Evolutionary conservation across 2,329 filamentous ascomycete genomes (phyloP).

Genomic region (Didymella exigua): DNA sequence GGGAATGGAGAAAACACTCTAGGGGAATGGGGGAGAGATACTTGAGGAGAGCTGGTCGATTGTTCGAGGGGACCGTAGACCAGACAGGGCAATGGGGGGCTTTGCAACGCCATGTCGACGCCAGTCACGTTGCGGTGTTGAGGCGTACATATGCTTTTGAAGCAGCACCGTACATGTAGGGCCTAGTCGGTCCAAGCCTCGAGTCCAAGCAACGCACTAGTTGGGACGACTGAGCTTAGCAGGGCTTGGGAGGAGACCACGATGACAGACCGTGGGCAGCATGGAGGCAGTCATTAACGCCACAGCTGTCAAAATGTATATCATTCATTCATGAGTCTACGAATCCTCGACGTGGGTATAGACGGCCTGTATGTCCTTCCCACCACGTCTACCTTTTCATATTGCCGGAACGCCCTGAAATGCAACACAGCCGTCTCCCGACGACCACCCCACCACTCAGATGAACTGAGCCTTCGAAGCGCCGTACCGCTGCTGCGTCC

Average conservation of each 20-base stretch:
- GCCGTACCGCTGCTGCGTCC: conserved; percentile 25
- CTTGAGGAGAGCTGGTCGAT: no score
- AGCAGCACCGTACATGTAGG: background rate
- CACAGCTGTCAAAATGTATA: background rate
- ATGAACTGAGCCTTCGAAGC: conserved; percentile 14
- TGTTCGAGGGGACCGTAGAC: no score
- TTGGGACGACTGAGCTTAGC: no score
- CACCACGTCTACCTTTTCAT: background rate
- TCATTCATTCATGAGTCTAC: conserved; percentile 15
- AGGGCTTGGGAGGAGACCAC: background rate
- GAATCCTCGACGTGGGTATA: conserved; percentile 1
- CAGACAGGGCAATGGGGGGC: background rate
- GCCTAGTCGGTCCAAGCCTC: background rate
- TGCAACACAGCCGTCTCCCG: background rate
- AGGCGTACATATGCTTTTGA: background rate
- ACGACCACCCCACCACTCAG: background rate
- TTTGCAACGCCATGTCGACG: background rate
- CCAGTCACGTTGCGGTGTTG: background rate
- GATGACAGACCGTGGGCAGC: background rate
- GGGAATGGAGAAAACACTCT: no score
- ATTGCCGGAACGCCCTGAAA: conserved; percentile 9
- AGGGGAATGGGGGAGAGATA: no score
- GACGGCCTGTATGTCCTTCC: background rate
- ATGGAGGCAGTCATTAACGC: background rate
- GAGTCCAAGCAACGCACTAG: no score